Base-by-base conservation (phyloP, 768 basidiomycete species). In the Collybia mongolica region DNA sequence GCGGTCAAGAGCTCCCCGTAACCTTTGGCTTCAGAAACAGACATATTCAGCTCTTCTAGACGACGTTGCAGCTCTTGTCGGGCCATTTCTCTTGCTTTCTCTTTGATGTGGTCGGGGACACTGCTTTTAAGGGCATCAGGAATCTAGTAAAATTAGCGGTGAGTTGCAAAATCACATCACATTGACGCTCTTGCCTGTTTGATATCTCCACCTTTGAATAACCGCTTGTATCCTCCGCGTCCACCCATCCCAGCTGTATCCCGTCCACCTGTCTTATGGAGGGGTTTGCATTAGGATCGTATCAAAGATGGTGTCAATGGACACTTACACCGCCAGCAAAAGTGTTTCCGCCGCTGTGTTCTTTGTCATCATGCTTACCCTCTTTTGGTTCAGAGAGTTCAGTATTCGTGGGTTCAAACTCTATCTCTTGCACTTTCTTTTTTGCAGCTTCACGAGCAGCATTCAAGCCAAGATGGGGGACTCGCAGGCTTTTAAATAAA, bases 221-320 rank as follows among this genome's bases (percentile, higher is more conserved):
- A 59, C 11, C 84, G 77, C 65, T 83, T 86, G 60, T 84, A 85
- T 0, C 84, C 84, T 9, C 83, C 84, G n/a, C 74, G 70, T 3
- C 84, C 84, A 2, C 84, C 84, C 53, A 84, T 65, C 1, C 84
- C 84, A 6, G 84, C 84, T 3, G 84, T 85, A 56, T 82, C 81
- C 19, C 82, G 70, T 8, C 84, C 84, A 24, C 84, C 84, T 23
- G 80, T 81, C 84, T 86, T 24, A 3, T 50, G 17, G 15, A 23
- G 14, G 47, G 19, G 45, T 41, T 15, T 51, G 39, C 48, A 15
- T 3, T 40, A 43, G 9, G 37, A 17, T 15, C 14, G 36, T 2
- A 32, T 50, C 22, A 23, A 52, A 7, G 23, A 14, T 9, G 18
- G 24, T 35, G 19, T 7, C 20, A 9, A 9, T 29, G 35, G 18